A percentile compares a stretch with the other conserved stretches of the same genome.
These are phyloP conservation scores for Cryptococcus deneoformans DNA, from an alignment of 1,284 basidiomycete genomes.

Conservation along the genomic window DNA sequence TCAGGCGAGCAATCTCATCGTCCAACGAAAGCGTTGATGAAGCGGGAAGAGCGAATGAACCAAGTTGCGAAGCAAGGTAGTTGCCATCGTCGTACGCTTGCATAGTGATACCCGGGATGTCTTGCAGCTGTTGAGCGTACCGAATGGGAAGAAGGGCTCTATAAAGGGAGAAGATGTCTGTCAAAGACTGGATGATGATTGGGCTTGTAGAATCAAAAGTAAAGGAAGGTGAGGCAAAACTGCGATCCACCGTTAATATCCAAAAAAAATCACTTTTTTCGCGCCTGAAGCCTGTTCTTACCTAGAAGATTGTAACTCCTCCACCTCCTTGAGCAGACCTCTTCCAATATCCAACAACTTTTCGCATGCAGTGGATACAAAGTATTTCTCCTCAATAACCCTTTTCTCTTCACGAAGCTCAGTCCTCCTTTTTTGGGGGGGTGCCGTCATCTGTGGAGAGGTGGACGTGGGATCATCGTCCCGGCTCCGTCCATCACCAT, in stretches of 20 bases:
- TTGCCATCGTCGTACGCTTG: conserved; percentile 83
- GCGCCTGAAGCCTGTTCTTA: conserved; percentile 14
- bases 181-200: conserved; percentile 51
- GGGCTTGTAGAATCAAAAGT: neutral
- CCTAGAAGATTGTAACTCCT: conserved; percentile 24
- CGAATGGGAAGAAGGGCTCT: conserved; percentile 75
- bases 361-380: conserved; percentile 47
- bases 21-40: conserved; percentile 24
- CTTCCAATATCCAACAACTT: conserved; percentile 62
- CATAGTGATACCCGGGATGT: conserved; percentile 63
- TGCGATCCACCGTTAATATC: neutral
- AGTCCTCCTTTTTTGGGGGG: conserved; percentile 7
- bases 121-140: conserved; percentile 56
- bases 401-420: conserved; percentile 27
- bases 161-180: conserved; percentile 73
- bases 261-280: neutral
- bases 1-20: neutral
- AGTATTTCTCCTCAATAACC: conserved; percentile 28
- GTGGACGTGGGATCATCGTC: conserved; percentile 8
- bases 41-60: conserved; percentile 47
- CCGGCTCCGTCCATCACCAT: conserved; percentile 13
- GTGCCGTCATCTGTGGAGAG: too few species aligned
- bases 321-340: conserved; percentile 31
- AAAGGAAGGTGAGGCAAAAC: conserved; percentile 24
- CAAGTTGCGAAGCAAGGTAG: conserved; percentile 54